These are phyloP conservation scores for Raphanus raphanistrum DNA, from an alignment of 345 rosid species.

Conservation along the genomic window DNA sequence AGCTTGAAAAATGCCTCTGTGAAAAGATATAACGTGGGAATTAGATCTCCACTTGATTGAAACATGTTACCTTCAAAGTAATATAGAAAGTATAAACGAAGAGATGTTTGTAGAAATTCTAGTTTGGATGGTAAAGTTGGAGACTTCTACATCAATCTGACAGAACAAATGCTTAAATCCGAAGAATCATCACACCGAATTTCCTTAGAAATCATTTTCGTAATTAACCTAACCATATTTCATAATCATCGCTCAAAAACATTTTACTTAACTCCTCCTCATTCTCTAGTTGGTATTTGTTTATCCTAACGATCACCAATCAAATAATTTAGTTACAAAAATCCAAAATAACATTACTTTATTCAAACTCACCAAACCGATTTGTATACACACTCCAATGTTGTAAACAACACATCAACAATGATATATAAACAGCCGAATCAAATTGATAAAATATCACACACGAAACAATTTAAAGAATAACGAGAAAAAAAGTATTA, in stretches of 20 bases:
- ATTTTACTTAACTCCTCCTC: not conserved
- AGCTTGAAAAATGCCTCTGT: slow-evolving; percentile 29
- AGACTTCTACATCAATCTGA: slow-evolving; percentile 29
- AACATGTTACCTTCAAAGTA: slow-evolving; percentile 10
- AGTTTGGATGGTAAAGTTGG: slow-evolving; percentile 9
- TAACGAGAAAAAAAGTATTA: not conserved
- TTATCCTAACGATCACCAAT: slow-evolving; percentile 3
- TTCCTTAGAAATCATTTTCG: not conserved
- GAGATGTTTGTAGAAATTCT: slow-evolving; percentile 9
- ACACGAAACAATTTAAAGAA: slow-evolving; percentile 9
- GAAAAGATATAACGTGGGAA: slow-evolving; percentile 27
- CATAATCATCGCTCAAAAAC: not conserved
- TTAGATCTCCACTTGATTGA: slow-evolving; percentile 26
- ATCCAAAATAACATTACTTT: not conserved
- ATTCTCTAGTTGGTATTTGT: not conserved
- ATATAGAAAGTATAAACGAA: not conserved
- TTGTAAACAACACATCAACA: slow-evolving; percentile 10
- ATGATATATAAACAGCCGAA: slow-evolving; percentile 16
- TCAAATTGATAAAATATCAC: slow-evolving; percentile 28
- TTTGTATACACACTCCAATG: slow-evolving; percentile 17
- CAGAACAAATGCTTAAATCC: slow-evolving; percentile 13
- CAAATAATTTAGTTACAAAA: not conserved
- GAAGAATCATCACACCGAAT: slow-evolving; percentile 18
- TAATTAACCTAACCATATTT: not conserved
- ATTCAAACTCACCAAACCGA: slow-evolving; percentile 26